These are phyloP conservation scores for Buddleja alternifolia DNA, from an alignment of 257 asterid species.

Conservation along the genomic window DNA sequence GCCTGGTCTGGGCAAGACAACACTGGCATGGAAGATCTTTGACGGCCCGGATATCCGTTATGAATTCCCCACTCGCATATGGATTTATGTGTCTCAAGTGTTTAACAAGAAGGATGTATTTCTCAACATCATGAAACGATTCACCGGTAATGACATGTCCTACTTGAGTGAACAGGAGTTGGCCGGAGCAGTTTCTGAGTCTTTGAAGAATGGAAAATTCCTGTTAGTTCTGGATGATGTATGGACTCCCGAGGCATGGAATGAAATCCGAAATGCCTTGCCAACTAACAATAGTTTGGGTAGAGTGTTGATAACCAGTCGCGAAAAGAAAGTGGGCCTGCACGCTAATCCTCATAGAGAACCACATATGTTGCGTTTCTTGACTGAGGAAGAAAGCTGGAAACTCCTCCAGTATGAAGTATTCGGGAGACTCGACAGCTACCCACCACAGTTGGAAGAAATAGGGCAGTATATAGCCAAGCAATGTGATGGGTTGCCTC, in stretches of 20 bases:
- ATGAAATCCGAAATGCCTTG: slow-evolving; percentile 26
- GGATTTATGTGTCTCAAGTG: slow-evolving; percentile 33
- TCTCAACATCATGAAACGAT: slow-evolving; percentile 20
- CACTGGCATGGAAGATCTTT: slow-evolving; percentile 39
- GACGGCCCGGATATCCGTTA: not conserved
- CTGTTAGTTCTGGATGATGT: slow-evolving; percentile 55
- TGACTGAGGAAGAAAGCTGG: slow-evolving; percentile 39
- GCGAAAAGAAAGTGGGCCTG: slow-evolving; percentile 32
- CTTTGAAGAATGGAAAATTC: slow-evolving; percentile 33
- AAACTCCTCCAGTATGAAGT: slow-evolving; percentile 45
- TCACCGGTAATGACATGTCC: slow-evolving; percentile 6
- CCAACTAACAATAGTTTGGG: slow-evolving; percentile 32
- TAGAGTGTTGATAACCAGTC: slow-evolving; percentile 53
- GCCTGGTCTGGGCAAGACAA: slow-evolving; percentile 45
- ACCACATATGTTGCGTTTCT: slow-evolving; percentile 39
- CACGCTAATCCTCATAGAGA: slow-evolving; percentile 24
- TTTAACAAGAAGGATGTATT: slow-evolving; percentile 25
- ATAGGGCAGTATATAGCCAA: too few relatives aligned
- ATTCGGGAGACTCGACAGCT: slow-evolving; percentile 20
- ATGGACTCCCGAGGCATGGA: slow-evolving; percentile 46
- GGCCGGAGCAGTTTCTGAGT: not conserved
- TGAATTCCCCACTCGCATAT: slow-evolving; percentile 31
- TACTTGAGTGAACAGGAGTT: slow-evolving; percentile 3
- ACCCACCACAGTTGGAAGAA: too few relatives aligned
- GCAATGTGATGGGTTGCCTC: too few relatives aligned